Conservation (phyloP, 2,329 filamentous ascomycete genomes). For the Scortechinia acanthostroma region DNA sequence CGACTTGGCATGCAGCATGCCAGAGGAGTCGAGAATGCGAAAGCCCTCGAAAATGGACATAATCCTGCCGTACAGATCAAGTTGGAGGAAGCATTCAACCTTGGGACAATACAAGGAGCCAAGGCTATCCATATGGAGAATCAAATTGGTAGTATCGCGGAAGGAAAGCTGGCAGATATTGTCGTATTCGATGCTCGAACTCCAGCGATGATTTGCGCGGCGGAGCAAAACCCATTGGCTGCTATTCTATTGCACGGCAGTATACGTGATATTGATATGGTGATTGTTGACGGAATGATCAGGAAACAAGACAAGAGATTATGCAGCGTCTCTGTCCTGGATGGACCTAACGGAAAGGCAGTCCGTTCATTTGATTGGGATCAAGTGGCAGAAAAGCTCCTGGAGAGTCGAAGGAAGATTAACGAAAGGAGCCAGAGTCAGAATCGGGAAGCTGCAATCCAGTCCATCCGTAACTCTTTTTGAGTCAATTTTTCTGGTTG, state of each 20-base stretch:
- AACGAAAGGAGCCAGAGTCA: too few relatives aligned
- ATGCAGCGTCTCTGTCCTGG: slow-evolving; percentile 13
- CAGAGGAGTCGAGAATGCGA: slow-evolving; percentile 9
- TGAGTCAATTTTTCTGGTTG: too few relatives aligned
- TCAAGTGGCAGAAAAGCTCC: slow-evolving; percentile 16
- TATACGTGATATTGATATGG: slow-evolving; percentile 28
- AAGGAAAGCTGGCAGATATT: slow-evolving; percentile 30
- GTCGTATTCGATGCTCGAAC: slow-evolving; percentile 27
- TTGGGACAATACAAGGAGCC: slow-evolving; percentile 28
- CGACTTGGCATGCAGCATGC: slow-evolving; percentile 16
- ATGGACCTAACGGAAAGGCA: slow-evolving; percentile 8
- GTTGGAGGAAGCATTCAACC: slow-evolving; percentile 32
- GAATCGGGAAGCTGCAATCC: too few relatives aligned
- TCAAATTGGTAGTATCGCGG: slow-evolving; percentile 25
- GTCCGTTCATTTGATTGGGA: slow-evolving; percentile 14
- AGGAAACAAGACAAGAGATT: slow-evolving; percentile 23
- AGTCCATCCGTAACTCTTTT: too few relatives aligned
- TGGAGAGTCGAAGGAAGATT: slow-evolving; percentile 15
- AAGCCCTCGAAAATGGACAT: slow-evolving; percentile 10
- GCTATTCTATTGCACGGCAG: slow-evolving; percentile 31
- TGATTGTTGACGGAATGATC: slow-evolving; percentile 31
- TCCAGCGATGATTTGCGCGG: slow-evolving; percentile 28
- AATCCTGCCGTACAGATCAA: slow-evolving; percentile 21
- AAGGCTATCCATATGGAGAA: slow-evolving; percentile 22
- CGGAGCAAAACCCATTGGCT: slow-evolving; percentile 28